These are phyloP conservation scores for Fraxinus cuspidata DNA, from an alignment of 257 asterid genomes.

Conservation along the genomic window DNA sequence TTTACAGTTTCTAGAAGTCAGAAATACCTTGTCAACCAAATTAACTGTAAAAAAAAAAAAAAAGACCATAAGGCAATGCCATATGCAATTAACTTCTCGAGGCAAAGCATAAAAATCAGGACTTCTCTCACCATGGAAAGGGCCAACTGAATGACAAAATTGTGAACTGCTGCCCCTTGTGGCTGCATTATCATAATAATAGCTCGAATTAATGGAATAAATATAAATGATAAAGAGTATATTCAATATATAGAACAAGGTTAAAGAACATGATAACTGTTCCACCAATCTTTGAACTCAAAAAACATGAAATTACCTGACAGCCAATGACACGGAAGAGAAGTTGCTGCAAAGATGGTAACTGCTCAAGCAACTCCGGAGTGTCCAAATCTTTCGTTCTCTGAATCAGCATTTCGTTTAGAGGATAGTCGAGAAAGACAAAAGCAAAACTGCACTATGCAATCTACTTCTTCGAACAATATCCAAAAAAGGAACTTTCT, in stretches of 20 bases:
- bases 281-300: slow-evolving; percentile 17
- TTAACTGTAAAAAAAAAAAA: slow-evolving; percentile 45
- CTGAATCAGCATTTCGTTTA: slow-evolving; percentile 40
- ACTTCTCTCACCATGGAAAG: slow-evolving; percentile 72
- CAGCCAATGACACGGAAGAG: slow-evolving; percentile 86
- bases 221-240: neutral
- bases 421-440: slow-evolving; percentile 16
- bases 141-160: slow-evolving; percentile 82
- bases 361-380: slow-evolving; percentile 72
- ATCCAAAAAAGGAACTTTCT: neutral
- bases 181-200: slow-evolving; percentile 63
- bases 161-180: slow-evolving; percentile 89
- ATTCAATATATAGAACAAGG: slow-evolving; percentile 3
- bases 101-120: slow-evolving; percentile 17
- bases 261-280: neutral
- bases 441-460: neutral
- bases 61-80: neutral
- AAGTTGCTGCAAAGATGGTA: slow-evolving; percentile 86
- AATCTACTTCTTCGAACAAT: slow-evolving; percentile 12
- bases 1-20: slow-evolving; percentile 21
- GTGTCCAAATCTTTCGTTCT: slow-evolving; percentile 90
- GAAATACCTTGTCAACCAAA: slow-evolving; percentile 90
- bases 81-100: neutral
- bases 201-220: slow-evolving; percentile 16
- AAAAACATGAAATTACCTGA: slow-evolving; percentile 55